Evolutionary conservation across 2,329 filamentous ascomycete genomes (phyloP).

Genomic region (Bipolaris oryzae): DNA sequence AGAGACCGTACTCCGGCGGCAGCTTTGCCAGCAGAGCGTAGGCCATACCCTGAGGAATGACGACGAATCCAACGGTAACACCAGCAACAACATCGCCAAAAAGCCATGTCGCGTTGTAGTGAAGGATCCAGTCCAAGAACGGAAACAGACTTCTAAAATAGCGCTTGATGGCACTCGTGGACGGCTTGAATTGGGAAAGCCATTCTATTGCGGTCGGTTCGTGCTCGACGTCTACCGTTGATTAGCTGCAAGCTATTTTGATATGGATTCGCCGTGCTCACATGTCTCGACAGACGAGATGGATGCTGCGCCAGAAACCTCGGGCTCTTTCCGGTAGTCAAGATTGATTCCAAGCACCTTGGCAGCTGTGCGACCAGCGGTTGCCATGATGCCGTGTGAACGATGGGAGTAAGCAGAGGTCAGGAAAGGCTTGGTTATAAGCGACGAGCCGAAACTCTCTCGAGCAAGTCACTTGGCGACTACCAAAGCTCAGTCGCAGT

Average conservation of each 20-base stretch:
- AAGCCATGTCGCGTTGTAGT: slow-evolving; percentile 91
- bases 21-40: slow-evolving; percentile 85
- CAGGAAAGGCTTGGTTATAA: background rate
- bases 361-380: slow-evolving; percentile 75
- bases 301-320: slow-evolving; percentile 75
- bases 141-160: slow-evolving; percentile 82
- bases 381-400: slow-evolving; percentile 42
- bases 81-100: slow-evolving; percentile 86
- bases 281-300: slow-evolving; percentile 66
- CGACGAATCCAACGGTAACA: slow-evolving; percentile 75
- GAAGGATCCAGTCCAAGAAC: slow-evolving; percentile 83
- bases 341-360: slow-evolving; percentile 84
- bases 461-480: background rate
- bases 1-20: slow-evolving; percentile 82
- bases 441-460: background rate
- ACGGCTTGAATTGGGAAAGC: slow-evolving; percentile 69
- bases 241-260: slow-evolving; percentile 25
- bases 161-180: slow-evolving; percentile 54
- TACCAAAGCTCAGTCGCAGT: background rate
- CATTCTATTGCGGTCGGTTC: slow-evolving; percentile 78
- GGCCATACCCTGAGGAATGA: slow-evolving; percentile 97
- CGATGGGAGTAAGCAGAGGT: background rate
- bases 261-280: slow-evolving; percentile 7
- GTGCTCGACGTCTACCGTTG: slow-evolving; percentile 78
- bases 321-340: slow-evolving; percentile 72